Conservation (phyloP, 192 early-diverging fungal species). For the Diversispora epigaea region DNA sequence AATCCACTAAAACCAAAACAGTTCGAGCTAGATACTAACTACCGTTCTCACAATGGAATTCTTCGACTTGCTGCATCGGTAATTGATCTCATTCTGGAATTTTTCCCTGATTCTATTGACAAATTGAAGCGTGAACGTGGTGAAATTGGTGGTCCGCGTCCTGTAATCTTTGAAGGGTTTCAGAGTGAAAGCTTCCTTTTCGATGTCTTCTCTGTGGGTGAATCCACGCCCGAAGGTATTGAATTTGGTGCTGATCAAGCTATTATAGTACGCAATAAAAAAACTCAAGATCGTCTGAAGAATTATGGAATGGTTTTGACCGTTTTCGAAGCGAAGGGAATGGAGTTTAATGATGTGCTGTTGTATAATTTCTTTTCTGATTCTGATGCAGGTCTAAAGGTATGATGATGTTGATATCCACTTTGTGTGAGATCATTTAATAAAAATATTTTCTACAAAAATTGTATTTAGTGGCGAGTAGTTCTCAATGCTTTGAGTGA, state of each 20-base stretch:
- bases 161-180: background rate
- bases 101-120: conserved; percentile 27
- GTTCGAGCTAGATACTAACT: conserved; percentile 21
- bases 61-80: conserved; percentile 22
- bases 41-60: conserved; percentile 27
- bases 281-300: background rate
- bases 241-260: conserved; percentile 27
- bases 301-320: background rate
- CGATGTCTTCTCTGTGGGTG: background rate
- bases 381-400: conserved; percentile 8
- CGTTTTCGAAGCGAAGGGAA: no score
- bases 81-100: conserved; percentile 2
- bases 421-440: background rate
- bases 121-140: background rate
- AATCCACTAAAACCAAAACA: background rate
- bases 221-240: background rate
- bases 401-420: background rate
- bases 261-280: conserved; percentile 23
- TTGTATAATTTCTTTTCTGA: conserved; percentile 23
- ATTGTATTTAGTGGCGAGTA: background rate
- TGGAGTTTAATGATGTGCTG: background rate
- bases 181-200: background rate
- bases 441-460: background rate
- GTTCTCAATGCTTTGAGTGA: background rate
- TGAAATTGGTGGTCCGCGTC: conserved; percentile 6